These are phyloP conservation scores for Cicer cuneatum DNA, from an alignment of 306 rosid species.

Conservation along the genomic window DNA sequence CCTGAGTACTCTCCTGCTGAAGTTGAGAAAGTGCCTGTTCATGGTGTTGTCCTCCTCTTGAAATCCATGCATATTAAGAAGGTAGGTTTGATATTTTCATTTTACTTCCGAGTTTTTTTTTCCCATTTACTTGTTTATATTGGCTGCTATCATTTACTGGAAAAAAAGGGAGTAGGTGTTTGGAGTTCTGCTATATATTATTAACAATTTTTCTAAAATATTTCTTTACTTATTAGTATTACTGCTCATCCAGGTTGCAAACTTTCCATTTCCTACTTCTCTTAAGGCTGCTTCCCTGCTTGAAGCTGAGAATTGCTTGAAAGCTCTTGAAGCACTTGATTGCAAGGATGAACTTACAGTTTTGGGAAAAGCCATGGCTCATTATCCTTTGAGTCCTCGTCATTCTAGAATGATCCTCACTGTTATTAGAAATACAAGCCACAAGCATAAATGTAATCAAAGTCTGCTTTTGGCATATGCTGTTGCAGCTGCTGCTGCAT, in stretches of 20 bases:
- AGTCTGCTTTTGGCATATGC: slow-evolving; percentile 77
- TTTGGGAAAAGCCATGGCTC: slow-evolving; percentile 87
- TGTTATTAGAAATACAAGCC: slow-evolving; percentile 63
- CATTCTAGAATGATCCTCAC: slow-evolving; percentile 94
- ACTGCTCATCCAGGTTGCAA: slow-evolving; percentile 37
- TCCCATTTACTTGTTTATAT: slow-evolving; percentile 32
- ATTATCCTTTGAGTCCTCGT: slow-evolving; percentile 93
- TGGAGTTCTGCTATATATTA: slow-evolving; percentile 13
- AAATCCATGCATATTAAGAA: slow-evolving; percentile 84
- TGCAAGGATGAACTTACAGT: slow-evolving; percentile 64
- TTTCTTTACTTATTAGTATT: too few relatives aligned
- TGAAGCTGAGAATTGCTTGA: slow-evolving; percentile 89
- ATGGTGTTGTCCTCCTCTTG: slow-evolving; percentile 82
- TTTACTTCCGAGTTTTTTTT: slow-evolving; percentile 28
- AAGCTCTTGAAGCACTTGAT: slow-evolving; percentile 88
- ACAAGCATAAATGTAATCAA: slow-evolving; percentile 52
- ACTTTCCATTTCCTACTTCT: slow-evolving; percentile 94
- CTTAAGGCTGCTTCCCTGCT: slow-evolving; percentile 61
- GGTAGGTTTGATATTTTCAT: slow-evolving; percentile 51
- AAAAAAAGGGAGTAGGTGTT: slow-evolving; percentile 15
- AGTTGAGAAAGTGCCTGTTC: slow-evolving; percentile 83
- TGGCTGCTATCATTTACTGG: slow-evolving; percentile 24
- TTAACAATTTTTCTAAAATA: neutral
- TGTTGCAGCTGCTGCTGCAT: slow-evolving; percentile 83
- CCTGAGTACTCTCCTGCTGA: slow-evolving; percentile 79